Evolutionary conservation across 805 yeast species (phyloP).

Genomic region (Clavispora carvajalis): DNA sequence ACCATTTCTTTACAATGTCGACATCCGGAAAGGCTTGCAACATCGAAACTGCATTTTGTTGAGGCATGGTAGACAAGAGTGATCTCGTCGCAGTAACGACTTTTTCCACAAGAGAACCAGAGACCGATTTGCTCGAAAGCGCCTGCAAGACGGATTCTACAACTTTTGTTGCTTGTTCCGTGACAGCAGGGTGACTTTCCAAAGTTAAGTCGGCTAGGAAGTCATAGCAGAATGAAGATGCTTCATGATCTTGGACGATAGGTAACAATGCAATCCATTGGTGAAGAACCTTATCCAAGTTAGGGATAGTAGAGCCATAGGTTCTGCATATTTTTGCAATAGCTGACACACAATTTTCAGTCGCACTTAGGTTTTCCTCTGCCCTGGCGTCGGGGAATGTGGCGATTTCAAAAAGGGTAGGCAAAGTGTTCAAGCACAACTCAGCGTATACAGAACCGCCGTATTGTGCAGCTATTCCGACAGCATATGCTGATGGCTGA

Average conservation of each 20-base stretch:
- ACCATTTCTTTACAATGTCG: constrained; percentile 57
- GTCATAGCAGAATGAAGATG: constrained; percentile 78
- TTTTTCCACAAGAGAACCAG: constrained; percentile 66
- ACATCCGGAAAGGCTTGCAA: constrained; percentile 60
- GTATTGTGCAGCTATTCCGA: constrained; percentile 81
- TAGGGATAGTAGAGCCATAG: constrained; percentile 54
- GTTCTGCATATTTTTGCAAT: constrained; percentile 77
- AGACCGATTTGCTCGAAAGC: constrained; percentile 56
- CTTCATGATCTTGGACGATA: constrained; percentile 75
- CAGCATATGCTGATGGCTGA: constrained; percentile 79
- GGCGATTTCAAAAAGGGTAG: constrained; percentile 67
- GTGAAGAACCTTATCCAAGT: constrained; percentile 54
- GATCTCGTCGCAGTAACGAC: constrained; percentile 60
- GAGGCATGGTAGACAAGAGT: constrained; percentile 61
- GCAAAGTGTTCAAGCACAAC: constrained; percentile 64
- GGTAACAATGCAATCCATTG: constrained; percentile 85
- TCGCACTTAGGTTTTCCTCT: constrained; percentile 81
- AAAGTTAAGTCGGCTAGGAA: constrained; percentile 71
- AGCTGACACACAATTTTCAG: constrained; percentile 79
- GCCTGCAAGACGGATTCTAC: constrained; percentile 74
- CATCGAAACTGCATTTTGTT: constrained; percentile 59
- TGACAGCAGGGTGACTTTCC: constrained; percentile 53
- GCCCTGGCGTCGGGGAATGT: constrained; percentile 75
- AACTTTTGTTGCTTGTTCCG: constrained; percentile 51
- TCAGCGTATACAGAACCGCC: constrained; percentile 65